These are phyloP conservation scores for Nigrograna mackinnonii DNA, from an alignment of 2,329 filamentous ascomycete species.

Conservation along the genomic window DNA sequence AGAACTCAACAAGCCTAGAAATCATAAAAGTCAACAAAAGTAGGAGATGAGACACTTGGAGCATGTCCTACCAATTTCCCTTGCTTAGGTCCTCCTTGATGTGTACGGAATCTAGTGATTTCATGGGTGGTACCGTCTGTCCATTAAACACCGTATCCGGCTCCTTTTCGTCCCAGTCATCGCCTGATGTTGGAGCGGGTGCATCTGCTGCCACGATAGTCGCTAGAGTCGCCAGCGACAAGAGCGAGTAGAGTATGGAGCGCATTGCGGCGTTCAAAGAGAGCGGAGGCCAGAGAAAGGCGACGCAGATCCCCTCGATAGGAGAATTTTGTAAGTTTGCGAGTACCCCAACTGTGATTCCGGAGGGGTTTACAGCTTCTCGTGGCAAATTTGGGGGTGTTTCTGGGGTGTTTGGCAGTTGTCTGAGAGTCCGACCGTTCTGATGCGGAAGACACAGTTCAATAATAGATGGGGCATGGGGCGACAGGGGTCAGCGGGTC, in stretches of 20 bases:
- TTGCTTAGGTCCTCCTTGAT: conserved; percentile 63
- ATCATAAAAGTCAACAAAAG: background rate
- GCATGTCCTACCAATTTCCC: conserved; percentile 64
- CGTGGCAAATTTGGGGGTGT: conserved; percentile 1
- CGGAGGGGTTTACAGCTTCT: no score
- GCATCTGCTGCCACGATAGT: conserved; percentile 25
- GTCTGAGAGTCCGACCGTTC: no score
- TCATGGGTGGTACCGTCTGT: conserved; percentile 66
- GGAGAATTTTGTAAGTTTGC: background rate
- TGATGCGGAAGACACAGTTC: no score
- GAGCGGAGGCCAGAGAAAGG: background rate
- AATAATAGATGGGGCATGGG: no score
- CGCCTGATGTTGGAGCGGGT: conserved; percentile 16
- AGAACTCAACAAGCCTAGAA: conserved; percentile 53
- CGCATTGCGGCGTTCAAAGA: conserved; percentile 29
- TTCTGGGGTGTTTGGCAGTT: conserved; percentile 4
- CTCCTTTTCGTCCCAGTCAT: conserved; percentile 30
- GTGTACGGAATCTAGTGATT: conserved; percentile 62
- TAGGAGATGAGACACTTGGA: background rate
- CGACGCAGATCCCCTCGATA: background rate
- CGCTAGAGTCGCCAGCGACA: conserved; percentile 42
- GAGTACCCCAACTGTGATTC: no score
- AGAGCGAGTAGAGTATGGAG: conserved; percentile 36
- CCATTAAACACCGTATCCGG: conserved; percentile 66
- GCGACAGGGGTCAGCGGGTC: conserved; percentile 19